A percentile compares a stretch with the other conserved stretches of the same genome.
These are phyloP conservation scores for Psilocybe subaeruginosa DNA, from an alignment of 768 basidiomycete genomes.

Conservation along the genomic window DNA sequence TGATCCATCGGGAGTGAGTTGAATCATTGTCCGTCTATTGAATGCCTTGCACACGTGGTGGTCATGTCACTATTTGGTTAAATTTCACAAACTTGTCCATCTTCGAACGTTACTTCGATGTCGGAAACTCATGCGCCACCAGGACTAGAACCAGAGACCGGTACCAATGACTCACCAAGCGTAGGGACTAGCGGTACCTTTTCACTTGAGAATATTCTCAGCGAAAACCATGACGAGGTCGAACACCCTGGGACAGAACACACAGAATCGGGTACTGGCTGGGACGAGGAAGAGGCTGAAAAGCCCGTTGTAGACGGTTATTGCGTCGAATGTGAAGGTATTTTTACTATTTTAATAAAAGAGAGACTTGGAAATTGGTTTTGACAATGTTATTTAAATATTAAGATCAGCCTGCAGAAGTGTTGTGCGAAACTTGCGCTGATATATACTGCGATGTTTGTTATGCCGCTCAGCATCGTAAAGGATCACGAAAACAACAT, in stretches of 20 bases:
- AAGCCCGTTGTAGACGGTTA: slow-evolving; percentile 60
- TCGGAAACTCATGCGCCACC: slow-evolving; percentile 19
- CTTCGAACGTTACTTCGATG: slow-evolving; percentile 17
- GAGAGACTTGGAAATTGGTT: background rate
- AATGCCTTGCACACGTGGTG: slow-evolving; percentile 28
- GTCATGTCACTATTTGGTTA: slow-evolving; percentile 6
- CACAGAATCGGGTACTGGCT: slow-evolving; percentile 46
- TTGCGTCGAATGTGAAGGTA: slow-evolving; percentile 89
- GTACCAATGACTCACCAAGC: slow-evolving; percentile 10
- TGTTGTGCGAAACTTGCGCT: slow-evolving; percentile 70
- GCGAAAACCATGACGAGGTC: slow-evolving; percentile 61
- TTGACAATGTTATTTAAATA: slow-evolving; percentile 10
- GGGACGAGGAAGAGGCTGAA: slow-evolving; percentile 66
- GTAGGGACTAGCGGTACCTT: slow-evolving; percentile 35
- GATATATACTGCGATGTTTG: slow-evolving; percentile 86
- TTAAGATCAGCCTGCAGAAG: slow-evolving; percentile 81
- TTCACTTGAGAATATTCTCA: slow-evolving; percentile 73
- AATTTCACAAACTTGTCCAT: slow-evolving; percentile 9
- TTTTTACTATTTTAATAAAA: slow-evolving; percentile 9
- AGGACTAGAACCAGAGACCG: slow-evolving; percentile 13
- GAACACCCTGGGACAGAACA: slow-evolving; percentile 50
- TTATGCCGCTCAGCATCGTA: slow-evolving; percentile 83
- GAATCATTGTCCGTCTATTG: background rate
- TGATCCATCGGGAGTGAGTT: background rate
- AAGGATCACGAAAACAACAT: slow-evolving; percentile 76